A percentile compares a stretch with the other conserved stretches of the same genome.
These are phyloP conservation scores for Fusarium camptoceras DNA, from an alignment of 2,329 filamentous ascomycete species.

Conservation along the genomic window DNA sequence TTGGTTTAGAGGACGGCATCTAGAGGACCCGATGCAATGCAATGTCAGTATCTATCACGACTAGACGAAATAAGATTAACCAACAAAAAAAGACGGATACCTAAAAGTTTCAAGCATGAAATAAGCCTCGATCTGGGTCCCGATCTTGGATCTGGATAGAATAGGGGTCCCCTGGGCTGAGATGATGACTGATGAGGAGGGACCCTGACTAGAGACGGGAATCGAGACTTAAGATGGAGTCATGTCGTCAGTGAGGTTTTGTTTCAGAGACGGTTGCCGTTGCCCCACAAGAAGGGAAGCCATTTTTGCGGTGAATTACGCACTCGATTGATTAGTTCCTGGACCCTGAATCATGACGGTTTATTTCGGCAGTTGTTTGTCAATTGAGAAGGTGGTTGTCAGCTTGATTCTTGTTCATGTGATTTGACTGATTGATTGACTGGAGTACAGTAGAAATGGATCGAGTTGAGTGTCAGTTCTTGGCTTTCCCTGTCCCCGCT, in stretches of 20 bases:
- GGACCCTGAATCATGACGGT: conserved; percentile 18
- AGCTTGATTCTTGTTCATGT: conserved; percentile 1
- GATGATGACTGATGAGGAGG: conserved; percentile 28
- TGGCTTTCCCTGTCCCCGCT: conserved; percentile 12
- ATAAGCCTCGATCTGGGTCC: conserved; percentile 2
- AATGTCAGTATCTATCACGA: conserved; percentile 27
- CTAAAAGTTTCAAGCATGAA: conserved; percentile 16
- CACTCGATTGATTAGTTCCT: conserved; percentile 18
- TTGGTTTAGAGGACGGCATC: conserved; percentile 22
- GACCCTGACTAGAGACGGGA: conserved; percentile 38
- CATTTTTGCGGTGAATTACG: conserved; percentile 29
- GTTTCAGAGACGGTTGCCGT: conserved; percentile 11
- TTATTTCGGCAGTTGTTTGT: conserved; percentile 19
- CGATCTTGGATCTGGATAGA: conserved; percentile 9
- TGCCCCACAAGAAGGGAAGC: conserved; percentile 27
- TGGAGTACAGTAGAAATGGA: background rate
- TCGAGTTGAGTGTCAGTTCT: background rate
- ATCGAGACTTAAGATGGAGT: conserved; percentile 33
- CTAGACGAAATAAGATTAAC: conserved; percentile 38
- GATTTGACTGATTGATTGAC: conserved; percentile 6
- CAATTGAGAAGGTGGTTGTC: background rate
- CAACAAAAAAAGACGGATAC: conserved; percentile 15
- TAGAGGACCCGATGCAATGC: conserved; percentile 18
- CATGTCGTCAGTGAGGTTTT: conserved; percentile 36
- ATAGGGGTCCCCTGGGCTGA: background rate